phyloP scores from a whole-genome alignment of 2,329 filamentous ascomycete species.

The Colletotrichum sp. region DNA sequence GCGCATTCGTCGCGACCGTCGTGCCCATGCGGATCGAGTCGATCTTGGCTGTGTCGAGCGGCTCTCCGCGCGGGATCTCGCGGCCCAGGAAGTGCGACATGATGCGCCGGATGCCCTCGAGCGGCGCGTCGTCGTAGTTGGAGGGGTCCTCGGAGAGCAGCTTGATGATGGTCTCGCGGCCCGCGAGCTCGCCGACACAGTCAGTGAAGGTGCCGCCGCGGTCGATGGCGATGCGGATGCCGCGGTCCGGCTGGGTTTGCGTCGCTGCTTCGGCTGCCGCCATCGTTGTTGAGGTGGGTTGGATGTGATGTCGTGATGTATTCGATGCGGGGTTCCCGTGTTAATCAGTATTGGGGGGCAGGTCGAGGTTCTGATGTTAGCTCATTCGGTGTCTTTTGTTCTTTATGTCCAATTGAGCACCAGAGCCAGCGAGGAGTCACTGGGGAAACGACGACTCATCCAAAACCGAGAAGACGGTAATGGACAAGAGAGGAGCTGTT shows the following conservation, averaged over 20 bases:
- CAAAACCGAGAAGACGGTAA: background rate
- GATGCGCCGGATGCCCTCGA: conserved; percentile 88
- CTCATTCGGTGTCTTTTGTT: background rate
- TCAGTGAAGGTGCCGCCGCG: conserved; percentile 93
- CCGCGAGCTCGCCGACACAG: conserved; percentile 81
- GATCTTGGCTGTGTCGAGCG: conserved; percentile 82
- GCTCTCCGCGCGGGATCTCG: conserved; percentile 80
- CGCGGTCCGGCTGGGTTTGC: conserved; percentile 44
- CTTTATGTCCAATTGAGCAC: background rate
- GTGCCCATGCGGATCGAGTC: conserved; percentile 96
- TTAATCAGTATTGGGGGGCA: background rate
- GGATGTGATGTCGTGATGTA: background rate
- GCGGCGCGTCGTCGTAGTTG: conserved; percentile 89
- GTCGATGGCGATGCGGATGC: conserved; percentile 78
- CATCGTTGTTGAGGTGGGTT: conserved; percentile 32
- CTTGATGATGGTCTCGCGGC: conserved; percentile 85
- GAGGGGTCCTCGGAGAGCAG: conserved; percentile 87
- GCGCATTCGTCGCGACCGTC: conserved; percentile 90
- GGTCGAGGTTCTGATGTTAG: background rate
- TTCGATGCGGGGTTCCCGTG: background rate
- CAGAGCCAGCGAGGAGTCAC: background rate
- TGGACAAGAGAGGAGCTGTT: background rate
- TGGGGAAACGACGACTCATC: background rate
- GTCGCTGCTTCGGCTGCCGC: conserved; percentile 25
- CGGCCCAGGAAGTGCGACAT: conserved; percentile 77